These are phyloP conservation scores for Inga laurina DNA, from an alignment of 306 rosid species.

Conservation along the genomic window DNA sequence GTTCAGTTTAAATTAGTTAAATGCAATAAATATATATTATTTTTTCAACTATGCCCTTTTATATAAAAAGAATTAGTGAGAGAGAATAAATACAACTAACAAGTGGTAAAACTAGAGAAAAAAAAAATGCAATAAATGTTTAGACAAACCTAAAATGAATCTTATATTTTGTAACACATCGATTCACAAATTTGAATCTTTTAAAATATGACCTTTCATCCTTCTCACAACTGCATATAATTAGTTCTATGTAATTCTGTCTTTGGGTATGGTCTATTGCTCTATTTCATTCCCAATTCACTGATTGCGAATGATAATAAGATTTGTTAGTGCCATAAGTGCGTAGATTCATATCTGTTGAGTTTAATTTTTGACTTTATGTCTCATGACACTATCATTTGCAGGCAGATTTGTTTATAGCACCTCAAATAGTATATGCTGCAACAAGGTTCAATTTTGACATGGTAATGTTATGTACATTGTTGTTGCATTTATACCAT, in stretches of 20 bases:
- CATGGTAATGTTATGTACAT: slow-evolving; percentile 16
- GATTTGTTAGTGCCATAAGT: slow-evolving; percentile 7
- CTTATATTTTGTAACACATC: too few relatives aligned
- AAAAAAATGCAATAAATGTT: not conserved
- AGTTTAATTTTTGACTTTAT: slow-evolving; percentile 14
- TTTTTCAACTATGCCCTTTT: too few relatives aligned
- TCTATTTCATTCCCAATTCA: slow-evolving; percentile 20
- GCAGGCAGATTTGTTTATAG: slow-evolving; percentile 92
- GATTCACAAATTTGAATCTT: too few relatives aligned
- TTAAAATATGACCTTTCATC: not conserved
- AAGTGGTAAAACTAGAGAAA: not conserved
- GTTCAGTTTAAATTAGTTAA: too few relatives aligned
- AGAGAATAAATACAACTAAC: too few relatives aligned
- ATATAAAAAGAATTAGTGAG: too few relatives aligned
- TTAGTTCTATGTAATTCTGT: slow-evolving; percentile 1
- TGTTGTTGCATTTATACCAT: not conserved
- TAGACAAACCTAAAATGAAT: too few relatives aligned
- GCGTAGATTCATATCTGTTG: slow-evolving; percentile 11
- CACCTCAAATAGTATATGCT: slow-evolving; percentile 60
- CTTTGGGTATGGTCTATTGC: slow-evolving; percentile 9
- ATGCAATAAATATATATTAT: too few relatives aligned
- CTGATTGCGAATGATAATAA: slow-evolving; percentile 12
- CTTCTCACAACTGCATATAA: not conserved
- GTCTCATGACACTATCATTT: slow-evolving; percentile 38
- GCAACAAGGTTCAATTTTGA: slow-evolving; percentile 38